Evolutionary conservation across 768 basidiomycete genomes (phyloP).

Genomic region (Boletus rubropictus): DNA sequence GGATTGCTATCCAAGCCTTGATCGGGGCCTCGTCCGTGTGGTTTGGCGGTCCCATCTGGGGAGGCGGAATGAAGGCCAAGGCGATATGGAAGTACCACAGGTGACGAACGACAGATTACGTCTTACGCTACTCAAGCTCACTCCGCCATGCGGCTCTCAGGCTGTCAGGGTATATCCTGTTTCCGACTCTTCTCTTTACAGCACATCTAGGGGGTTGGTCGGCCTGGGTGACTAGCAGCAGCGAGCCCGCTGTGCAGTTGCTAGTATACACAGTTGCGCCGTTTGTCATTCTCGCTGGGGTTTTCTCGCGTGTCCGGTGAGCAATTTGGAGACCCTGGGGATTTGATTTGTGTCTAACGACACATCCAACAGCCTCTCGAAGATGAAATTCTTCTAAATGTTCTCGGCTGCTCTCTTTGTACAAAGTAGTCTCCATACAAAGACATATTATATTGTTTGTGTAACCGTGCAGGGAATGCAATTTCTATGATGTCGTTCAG

Average conservation of each 20-base stretch:
- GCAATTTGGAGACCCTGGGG: slow-evolving; percentile 6
- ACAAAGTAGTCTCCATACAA: background rate
- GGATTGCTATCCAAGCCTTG: slow-evolving; percentile 55
- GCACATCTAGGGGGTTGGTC: slow-evolving; percentile 68
- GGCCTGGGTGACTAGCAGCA: slow-evolving; percentile 44
- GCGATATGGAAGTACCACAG: slow-evolving; percentile 81
- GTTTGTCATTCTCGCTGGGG: slow-evolving; percentile 35
- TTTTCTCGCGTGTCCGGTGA: slow-evolving; percentile 51
- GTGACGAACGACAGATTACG: slow-evolving; percentile 29
- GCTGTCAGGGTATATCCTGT: slow-evolving; percentile 68
- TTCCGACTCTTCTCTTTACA: slow-evolving; percentile 55
- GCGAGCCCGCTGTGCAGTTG: slow-evolving; percentile 36
- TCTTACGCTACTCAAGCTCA: background rate
- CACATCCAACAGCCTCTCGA: slow-evolving; percentile 43
- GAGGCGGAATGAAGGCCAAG: slow-evolving; percentile 68
- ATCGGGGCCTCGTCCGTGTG: slow-evolving; percentile 76
- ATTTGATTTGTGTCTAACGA: background rate
- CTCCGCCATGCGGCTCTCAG: slow-evolving; percentile 30
- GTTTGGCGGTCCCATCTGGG: slow-evolving; percentile 64
- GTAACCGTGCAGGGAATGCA: slow-evolving; percentile 4
- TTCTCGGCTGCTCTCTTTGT: background rate
- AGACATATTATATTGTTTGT: background rate
- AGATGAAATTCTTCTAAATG: slow-evolving; percentile 52
- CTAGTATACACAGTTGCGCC: slow-evolving; percentile 54
- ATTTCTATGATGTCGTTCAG: slow-evolving; percentile 7